Percentiles rank a stretch among this genome's conserved stretches.
Evolutionary conservation across 1,139 yeast genomes (phyloP).

Genomic region (Suhomyces choctaworum): DNA sequence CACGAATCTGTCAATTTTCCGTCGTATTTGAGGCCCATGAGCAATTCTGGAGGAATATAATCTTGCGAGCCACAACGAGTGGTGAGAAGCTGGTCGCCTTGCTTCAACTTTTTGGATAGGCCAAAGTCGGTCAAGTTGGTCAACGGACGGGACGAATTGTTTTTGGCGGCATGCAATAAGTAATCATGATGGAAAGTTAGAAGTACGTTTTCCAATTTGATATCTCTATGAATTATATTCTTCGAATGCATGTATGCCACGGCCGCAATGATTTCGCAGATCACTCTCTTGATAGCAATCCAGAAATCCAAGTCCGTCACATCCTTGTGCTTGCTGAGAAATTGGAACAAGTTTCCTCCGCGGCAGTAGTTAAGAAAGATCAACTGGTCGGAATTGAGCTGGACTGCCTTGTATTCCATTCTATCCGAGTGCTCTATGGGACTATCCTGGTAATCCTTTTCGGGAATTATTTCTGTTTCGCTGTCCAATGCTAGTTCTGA

Average conservation of each 20-base stretch:
- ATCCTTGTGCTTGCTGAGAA: slow-evolving; percentile 38
- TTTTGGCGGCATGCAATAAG: slow-evolving; percentile 18
- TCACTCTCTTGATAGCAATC: slow-evolving; percentile 55
- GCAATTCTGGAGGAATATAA: slow-evolving; percentile 88
- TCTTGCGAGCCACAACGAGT: slow-evolving; percentile 97
- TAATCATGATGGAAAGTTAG: slow-evolving; percentile 42
- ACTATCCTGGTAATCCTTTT: slow-evolving; percentile 9
- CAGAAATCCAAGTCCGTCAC: slow-evolving; percentile 36
- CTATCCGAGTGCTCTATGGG: slow-evolving; percentile 3
- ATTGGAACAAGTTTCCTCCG: slow-evolving; percentile 82
- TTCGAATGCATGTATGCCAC: slow-evolving; percentile 70
- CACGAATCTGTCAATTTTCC: slow-evolving; percentile 90
- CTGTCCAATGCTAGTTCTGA: slow-evolving; percentile 10
- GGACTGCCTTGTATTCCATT: slow-evolving; percentile 28
- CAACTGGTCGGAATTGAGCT: slow-evolving; percentile 37
- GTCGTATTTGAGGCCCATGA: slow-evolving; percentile 87
- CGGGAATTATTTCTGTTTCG: slow-evolving; percentile 10
- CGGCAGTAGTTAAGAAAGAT: slow-evolving; percentile 73
- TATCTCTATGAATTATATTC: slow-evolving; percentile 79
- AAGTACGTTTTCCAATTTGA: slow-evolving; percentile 79
- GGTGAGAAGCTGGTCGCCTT: slow-evolving; percentile 59
- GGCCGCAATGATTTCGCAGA: slow-evolving; percentile 68
- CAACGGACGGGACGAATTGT: slow-evolving; percentile 32
- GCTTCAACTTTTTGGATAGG: slow-evolving; percentile 65
- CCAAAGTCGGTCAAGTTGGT: slow-evolving; percentile 87